Evolutionary conservation across 2,329 filamentous ascomycete species (phyloP).

Genomic region (Westerdykella sp.): DNA sequence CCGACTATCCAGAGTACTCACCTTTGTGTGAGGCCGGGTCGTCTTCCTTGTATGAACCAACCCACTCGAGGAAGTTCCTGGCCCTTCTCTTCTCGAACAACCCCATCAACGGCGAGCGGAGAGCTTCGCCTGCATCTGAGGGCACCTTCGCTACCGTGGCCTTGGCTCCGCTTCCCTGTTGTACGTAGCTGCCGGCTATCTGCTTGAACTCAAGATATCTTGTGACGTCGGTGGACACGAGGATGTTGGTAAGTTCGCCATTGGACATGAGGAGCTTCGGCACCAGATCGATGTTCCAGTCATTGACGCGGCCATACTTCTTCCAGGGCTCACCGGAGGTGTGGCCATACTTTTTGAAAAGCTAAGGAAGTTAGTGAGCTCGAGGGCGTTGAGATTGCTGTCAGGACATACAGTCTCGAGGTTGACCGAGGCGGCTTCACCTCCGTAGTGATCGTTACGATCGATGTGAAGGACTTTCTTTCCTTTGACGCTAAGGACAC

Average conservation of each 20-base stretch:
- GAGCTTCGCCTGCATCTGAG: conserved; percentile 78
- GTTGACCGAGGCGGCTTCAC: conserved; percentile 93
- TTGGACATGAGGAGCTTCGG: conserved; percentile 99
- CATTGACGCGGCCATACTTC: conserved; percentile 91
- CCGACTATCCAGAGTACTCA: conserved; percentile 41
- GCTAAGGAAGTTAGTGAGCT: conserved; percentile 50
- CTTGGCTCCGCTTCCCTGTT: conserved; percentile 75
- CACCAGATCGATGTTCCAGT: conserved; percentile 99
- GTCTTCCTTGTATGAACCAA: conserved; percentile 75
- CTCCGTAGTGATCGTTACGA: conserved; percentile 97
- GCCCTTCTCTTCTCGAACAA: conserved; percentile 96
- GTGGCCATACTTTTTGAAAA: conserved; percentile 96
- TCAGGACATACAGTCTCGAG: conserved; percentile 68
- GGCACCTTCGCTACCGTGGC: conserved; percentile 96
- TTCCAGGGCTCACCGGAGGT: conserved; percentile 88
- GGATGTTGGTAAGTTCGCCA: conserved; percentile 95
- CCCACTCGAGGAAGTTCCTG: conserved; percentile 94
- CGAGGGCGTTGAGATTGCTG: not conserved
- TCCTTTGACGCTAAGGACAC: conserved; percentile 95
- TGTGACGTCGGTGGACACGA: conserved; percentile 80
- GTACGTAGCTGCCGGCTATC: conserved; percentile 92
- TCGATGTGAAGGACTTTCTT: conserved; percentile 99
- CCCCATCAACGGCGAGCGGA: conserved; percentile 91
- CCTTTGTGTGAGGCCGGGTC: conserved; percentile 86
- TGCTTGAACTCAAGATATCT: conserved; percentile 51